Conservation (phyloP, 2,329 filamentous ascomycete genomes). For the Oidium heveae region DNA sequence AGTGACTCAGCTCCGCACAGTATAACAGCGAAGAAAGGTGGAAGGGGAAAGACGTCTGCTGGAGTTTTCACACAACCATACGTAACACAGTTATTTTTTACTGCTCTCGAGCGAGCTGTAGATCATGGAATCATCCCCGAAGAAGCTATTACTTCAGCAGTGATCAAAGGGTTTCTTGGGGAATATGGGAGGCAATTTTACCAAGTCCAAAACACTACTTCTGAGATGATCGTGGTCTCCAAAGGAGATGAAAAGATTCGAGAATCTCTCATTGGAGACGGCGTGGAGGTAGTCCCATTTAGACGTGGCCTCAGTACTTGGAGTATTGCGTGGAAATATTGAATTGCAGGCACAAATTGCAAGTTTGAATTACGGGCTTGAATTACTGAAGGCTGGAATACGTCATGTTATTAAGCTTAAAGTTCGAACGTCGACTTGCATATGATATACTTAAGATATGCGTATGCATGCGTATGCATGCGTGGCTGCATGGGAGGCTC, state of each 20-base stretch:
- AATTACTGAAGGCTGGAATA: too few relatives aligned
- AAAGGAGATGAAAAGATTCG: slow-evolving; percentile 7
- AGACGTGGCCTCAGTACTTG: slow-evolving; percentile 6
- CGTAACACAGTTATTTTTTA: slow-evolving; percentile 37
- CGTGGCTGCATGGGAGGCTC: too few relatives aligned
- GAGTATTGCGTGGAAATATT: slow-evolving; percentile 22
- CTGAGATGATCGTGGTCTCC: slow-evolving; percentile 9
- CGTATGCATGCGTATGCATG: too few relatives aligned
- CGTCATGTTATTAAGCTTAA: too few relatives aligned
- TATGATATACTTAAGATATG: too few relatives aligned
- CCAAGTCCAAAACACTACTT: slow-evolving; percentile 5
- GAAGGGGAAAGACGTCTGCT: slow-evolving; percentile 27
- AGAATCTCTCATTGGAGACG: slow-evolving; percentile 27
- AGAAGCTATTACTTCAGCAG: slow-evolving; percentile 27
- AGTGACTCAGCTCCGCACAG: slow-evolving; percentile 33
- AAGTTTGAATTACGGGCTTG: too few relatives aligned
- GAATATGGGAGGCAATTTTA: slow-evolving; percentile 29
- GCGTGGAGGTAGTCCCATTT: slow-evolving; percentile 20
- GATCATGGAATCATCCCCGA: slow-evolving; percentile 25
- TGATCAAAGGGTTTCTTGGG: slow-evolving; percentile 28
- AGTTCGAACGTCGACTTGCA: too few relatives aligned
- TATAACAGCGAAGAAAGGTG: slow-evolving; percentile 31
- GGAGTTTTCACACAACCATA: slow-evolving; percentile 63
- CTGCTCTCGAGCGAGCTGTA: slow-evolving; percentile 35
- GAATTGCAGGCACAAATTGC: too few relatives aligned